A percentile compares a stretch with the other conserved stretches of the same genome.
phyloP scores from a whole-genome alignment of 2,329 filamentous ascomycete genomes.

The Alternaria novae-zelandiae region DNA sequence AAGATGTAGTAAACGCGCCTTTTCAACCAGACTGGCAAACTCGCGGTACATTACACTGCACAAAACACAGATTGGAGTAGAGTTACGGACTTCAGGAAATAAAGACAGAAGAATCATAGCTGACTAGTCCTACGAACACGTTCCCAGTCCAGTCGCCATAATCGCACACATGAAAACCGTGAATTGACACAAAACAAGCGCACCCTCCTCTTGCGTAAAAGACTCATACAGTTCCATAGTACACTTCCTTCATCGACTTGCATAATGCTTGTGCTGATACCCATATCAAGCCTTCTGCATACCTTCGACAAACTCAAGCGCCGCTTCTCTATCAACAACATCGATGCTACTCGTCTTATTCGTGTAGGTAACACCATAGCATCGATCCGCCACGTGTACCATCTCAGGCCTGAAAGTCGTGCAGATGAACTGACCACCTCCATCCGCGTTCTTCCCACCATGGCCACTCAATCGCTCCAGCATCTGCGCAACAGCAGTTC shows the following conservation, averaged over 20 bases:
- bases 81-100: neutral
- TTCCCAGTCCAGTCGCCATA: neutral
- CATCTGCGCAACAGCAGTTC: constrained; percentile 91
- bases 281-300: constrained; percentile 58
- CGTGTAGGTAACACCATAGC: constrained; percentile 90
- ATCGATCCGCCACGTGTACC: constrained; percentile 93
- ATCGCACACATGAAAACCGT: neutral
- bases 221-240: neutral
- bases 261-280: neutral
- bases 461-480: constrained; percentile 64
- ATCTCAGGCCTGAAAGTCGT: constrained; percentile 98
- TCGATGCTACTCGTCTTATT: constrained; percentile 96
- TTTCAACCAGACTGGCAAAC: neutral
- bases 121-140: neutral
- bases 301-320: constrained; percentile 92
- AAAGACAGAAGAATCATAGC: neutral
- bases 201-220: neutral
- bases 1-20: neutral
- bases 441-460: constrained; percentile 50
- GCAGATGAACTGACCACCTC: constrained; percentile 87
- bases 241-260: neutral
- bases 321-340: constrained; percentile 85
- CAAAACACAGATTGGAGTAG: neutral
- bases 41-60: neutral
- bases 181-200: neutral